Evolutionary conservation across 768 basidiomycete genomes (phyloP).

Genomic region (Multifurca ochricompacta): DNA sequence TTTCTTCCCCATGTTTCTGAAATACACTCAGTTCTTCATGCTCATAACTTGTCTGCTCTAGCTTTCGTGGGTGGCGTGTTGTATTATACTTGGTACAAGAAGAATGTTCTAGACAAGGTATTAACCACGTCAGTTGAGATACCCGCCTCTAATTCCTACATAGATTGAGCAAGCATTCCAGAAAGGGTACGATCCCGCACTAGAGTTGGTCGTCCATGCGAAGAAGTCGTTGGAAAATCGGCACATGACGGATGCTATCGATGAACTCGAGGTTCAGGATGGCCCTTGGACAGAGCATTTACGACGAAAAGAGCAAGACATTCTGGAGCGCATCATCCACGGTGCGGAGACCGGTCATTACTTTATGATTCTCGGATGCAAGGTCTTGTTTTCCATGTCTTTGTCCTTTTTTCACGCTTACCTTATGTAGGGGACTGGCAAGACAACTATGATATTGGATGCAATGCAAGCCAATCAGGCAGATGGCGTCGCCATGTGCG

Average conservation of each 20-base stretch:
- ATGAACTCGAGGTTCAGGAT: conserved; percentile 33
- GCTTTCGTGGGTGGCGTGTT: conserved; percentile 65
- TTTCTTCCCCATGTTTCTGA: background rate
- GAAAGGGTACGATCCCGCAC: conserved; percentile 75
- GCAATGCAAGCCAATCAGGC: conserved; percentile 70
- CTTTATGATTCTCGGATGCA: conserved; percentile 69
- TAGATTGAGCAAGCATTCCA: conserved; percentile 75
- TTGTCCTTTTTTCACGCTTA: conserved; percentile 12
- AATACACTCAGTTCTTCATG: background rate
- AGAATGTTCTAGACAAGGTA: conserved; percentile 73
- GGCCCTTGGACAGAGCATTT: conserved; percentile 53
- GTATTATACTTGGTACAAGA: conserved; percentile 77
- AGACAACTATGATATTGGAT: conserved; percentile 79
- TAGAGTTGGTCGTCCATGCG: conserved; percentile 55
- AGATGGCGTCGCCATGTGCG: conserved; percentile 65
- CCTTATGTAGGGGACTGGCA: conserved; percentile 56
- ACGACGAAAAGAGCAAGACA: conserved; percentile 63
- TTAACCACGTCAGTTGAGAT: background rate
- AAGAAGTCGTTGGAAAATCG: conserved; percentile 25
- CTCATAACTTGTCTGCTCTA: conserved; percentile 22
- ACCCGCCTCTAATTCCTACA: background rate
- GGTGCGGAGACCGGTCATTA: conserved; percentile 68
- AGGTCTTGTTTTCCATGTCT: conserved; percentile 36
- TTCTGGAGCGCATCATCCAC: conserved; percentile 70
- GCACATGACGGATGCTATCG: conserved; percentile 22